Evolutionary conservation across 225 moss, liverwort and hornwort genomes (phyloP), one percentile per base, ranked within the genome.

Genomic region (Physcomitrium patens): DNA sequence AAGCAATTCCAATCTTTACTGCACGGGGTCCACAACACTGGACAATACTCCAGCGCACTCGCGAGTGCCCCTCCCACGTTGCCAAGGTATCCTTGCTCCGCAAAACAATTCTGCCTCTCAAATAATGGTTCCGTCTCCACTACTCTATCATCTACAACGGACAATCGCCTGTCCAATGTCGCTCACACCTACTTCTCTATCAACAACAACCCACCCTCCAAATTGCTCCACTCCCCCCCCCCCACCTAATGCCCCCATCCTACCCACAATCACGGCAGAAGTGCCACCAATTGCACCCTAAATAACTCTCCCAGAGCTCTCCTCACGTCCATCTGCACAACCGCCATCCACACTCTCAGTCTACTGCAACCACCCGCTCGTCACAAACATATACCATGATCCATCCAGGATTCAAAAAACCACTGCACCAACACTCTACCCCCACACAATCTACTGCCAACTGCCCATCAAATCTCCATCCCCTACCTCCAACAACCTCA

Each of bases 251-350:
- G 31, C 31, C 31, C 31, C 31, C 31, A 37, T 69, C 14, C 53
- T 45, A 23, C 20, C 61, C 44, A 12, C 49, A 65, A 79, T 83
- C 78, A 87, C 44, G 89, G 85, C 63, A 97, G 79, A 52, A 97
- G 86, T 70, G 82, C 88, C 77, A 94, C 80, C 68, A 97, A 84
- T 70, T 91, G 92, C 74, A 89, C 90, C 85, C 82, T 89, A 78
- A 97, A 97, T 19, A 97, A 79, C 65, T 91, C 91, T 48, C 96
- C 96, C 79, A 97, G 69, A 12, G 96, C 94, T 87, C 89, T 91
- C 80, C 96, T 85, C 41, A 97, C 92, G 83, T 97, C 94, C 89
- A 92, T 90, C 96, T 96, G 82, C 82, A 83, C 42, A 73, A 0
- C 23, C 52, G 20, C 16, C 52, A 58, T 16, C 50, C 50, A 26